Conservation (phyloP, 2,329 filamentous ascomycete species). For the Calonectria hawksworthii region DNA sequence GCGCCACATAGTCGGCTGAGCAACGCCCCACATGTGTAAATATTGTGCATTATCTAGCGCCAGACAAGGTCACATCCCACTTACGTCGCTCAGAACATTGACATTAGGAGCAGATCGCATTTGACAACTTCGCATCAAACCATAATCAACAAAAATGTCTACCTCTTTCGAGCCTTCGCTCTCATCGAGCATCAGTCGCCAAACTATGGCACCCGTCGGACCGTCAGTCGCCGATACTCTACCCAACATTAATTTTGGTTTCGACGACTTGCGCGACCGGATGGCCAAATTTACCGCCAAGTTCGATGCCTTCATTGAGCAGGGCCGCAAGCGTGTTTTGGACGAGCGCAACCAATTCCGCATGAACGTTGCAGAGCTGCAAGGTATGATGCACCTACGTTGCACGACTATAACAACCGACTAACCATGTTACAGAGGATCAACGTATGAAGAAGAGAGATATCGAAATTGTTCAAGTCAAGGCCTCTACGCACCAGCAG, state of each 20-base stretch:
- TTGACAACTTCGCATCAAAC: neutral
- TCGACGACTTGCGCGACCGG: constrained; percentile 93
- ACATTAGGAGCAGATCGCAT: neutral
- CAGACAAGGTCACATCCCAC: constrained; percentile 19
- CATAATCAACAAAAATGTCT: constrained; percentile 57
- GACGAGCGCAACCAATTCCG: constrained; percentile 96
- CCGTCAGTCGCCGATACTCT: constrained; percentile 83
- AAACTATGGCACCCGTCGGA: constrained; percentile 69
- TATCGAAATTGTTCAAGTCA: constrained; percentile 84
- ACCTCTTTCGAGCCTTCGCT: constrained; percentile 78
- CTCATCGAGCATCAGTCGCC: constrained; percentile 72
- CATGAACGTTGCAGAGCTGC: constrained; percentile 88
- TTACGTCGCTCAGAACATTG: constrained; percentile 6
- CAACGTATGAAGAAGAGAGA: constrained; percentile 90
- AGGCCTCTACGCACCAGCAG: constrained; percentile 78
- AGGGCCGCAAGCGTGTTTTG: constrained; percentile 87
- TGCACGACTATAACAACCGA: neutral
- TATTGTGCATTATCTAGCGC: constrained; percentile 21
- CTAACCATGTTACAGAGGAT: constrained; percentile 74
- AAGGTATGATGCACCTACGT: constrained; percentile 72
- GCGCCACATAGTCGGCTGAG: constrained; percentile 44
- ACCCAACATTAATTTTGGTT: constrained; percentile 93
- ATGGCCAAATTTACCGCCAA: constrained; percentile 93
- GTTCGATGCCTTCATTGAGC: constrained; percentile 95
- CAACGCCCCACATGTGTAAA: constrained; percentile 46